A percentile compares a stretch with the other conserved stretches of the same genome.
Evolutionary conservation across 164 flowering plant genomes (phyloP).

Genomic region (Aristolochia contorta): DNA sequence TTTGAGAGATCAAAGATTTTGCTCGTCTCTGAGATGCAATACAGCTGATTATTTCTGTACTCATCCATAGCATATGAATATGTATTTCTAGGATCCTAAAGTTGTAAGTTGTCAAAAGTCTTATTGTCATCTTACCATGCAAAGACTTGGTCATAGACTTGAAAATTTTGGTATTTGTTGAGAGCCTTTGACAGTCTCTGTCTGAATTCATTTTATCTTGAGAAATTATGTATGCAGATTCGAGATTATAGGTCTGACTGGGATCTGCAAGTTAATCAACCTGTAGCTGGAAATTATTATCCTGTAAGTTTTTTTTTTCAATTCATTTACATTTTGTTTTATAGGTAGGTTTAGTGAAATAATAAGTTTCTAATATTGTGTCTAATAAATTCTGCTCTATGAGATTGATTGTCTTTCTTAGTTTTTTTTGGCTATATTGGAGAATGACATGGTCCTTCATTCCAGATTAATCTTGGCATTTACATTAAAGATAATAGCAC

Average conservation of each 20-base stretch:
- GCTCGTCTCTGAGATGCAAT: too few species aligned
- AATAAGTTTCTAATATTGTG: too few species aligned
- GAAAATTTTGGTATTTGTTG: background rate
- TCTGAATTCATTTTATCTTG: background rate
- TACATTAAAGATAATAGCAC: constrained; percentile 42
- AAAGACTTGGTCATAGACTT: background rate
- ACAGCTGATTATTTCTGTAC: too few species aligned
- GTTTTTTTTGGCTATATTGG: background rate
- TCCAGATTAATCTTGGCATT: constrained; percentile 87
- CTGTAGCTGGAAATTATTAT: constrained; percentile 88
- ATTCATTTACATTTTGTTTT: too few species aligned
- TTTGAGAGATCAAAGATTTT: too few species aligned
- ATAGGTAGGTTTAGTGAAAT: too few species aligned
- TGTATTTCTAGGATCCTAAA: too few species aligned
- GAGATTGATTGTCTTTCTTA: background rate
- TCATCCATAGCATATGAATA: too few species aligned
- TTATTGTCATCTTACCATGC: background rate
- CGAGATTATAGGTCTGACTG: constrained; percentile 80
- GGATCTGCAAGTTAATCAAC: constrained; percentile 77
- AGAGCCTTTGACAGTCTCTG: background rate
- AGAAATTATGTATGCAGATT: constrained; percentile 36
- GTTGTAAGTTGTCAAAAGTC: too few species aligned
- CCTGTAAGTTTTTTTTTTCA: constrained; percentile 45
- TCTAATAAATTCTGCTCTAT: background rate
- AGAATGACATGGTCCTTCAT: background rate